Base-by-base conservation (phyloP, 805 yeast genomes). In the Debaryomyces prosopidis region DNA sequence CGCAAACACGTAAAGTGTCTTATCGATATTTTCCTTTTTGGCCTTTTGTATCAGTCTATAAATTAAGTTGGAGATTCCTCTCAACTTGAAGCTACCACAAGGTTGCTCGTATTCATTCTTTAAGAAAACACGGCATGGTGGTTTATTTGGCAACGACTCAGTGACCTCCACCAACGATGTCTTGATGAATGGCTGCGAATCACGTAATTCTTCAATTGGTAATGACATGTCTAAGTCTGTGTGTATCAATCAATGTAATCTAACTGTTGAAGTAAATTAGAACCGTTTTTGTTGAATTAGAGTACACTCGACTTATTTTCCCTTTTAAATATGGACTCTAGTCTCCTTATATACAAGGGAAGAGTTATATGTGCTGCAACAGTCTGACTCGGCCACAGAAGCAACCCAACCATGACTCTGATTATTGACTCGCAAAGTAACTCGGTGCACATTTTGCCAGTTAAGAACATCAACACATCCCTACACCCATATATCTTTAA, bases 101-200 rank as follows among this genome's bases (percentile, higher is more conserved):
- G 84, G 84, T 53, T 80, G 84, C 20, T 74, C 71, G 44, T 66
- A 70, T 50, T 80, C 84, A 47, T 75, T 72, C 51, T 80, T 80
- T 43, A 78, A 62, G 34, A 70, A 63, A 1, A 78, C 57, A 8
- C 70, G 60, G 50, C 80, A 76, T 36, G 73, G 71, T 48, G 75
- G 58, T 49, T 49, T 48, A 42, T 53, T 33, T 4, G 68, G 65
- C 55, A 71, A 45, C 43, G 53, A 23, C 36, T 62, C 16, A n/a
- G 72, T 58, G 42, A 72, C 70, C 42, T 69, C 76, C 1, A 66
- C 63, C 20, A 76, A 57, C 1, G 77, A 68, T 0, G 80, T 74
- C 32, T 57, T 39, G 5, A 62, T 52, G 27, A 58, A 57, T 14
- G 74, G 72, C 19, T 39, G 38, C 33, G 33, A 30, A 30, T 30